phyloP scores from a whole-genome alignment of 805 yeast genomes.

The Hanseniaspora occidentalis region DNA sequence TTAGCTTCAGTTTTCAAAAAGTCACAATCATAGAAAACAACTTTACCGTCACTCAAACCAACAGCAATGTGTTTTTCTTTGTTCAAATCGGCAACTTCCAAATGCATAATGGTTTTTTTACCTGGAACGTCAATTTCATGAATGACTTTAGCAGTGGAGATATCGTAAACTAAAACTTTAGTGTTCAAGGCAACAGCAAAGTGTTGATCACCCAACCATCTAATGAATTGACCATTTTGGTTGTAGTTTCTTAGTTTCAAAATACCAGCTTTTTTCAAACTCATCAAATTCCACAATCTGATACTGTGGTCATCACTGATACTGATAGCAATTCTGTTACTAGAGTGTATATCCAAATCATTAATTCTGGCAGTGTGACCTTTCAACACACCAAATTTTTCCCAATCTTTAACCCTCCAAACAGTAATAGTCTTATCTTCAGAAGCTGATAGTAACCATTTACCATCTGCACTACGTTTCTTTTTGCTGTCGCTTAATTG shows the following conservation, averaged over 20 bases:
- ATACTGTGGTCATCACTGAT: slow-evolving; percentile 78
- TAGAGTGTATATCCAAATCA: slow-evolving; percentile 80
- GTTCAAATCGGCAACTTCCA: slow-evolving; percentile 38
- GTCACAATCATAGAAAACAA: slow-evolving; percentile 41
- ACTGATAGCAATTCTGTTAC: slow-evolving; percentile 81
- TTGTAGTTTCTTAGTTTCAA: slow-evolving; percentile 61
- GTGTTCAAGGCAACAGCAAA: slow-evolving; percentile 67
- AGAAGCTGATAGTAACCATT: slow-evolving; percentile 84
- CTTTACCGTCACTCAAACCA: slow-evolving; percentile 62
- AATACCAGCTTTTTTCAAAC: slow-evolving; percentile 83
- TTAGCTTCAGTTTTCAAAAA: slow-evolving; percentile 18
- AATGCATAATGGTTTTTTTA: slow-evolving; percentile 47
- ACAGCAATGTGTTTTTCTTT: slow-evolving; percentile 46
- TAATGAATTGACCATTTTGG: slow-evolving; percentile 50
- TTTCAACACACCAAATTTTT: slow-evolving; percentile 70
- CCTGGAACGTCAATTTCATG: slow-evolving; percentile 38
- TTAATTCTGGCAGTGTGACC: slow-evolving; percentile 80
- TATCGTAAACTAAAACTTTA: slow-evolving; percentile 51
- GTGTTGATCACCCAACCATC: slow-evolving; percentile 47
- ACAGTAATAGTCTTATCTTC: slow-evolving; percentile 83
- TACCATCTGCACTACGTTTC: slow-evolving; percentile 24
- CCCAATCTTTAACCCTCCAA: slow-evolving; percentile 98
- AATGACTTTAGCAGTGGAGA: slow-evolving; percentile 47
- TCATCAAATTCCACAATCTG: slow-evolving; percentile 92
- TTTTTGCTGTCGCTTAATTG: slow-evolving; percentile 10